Percentiles rank a stretch among this genome's conserved stretches.
Conservation (phyloP, 2,329 filamentous ascomycete species). For the Cordyceps javanica region DNA sequence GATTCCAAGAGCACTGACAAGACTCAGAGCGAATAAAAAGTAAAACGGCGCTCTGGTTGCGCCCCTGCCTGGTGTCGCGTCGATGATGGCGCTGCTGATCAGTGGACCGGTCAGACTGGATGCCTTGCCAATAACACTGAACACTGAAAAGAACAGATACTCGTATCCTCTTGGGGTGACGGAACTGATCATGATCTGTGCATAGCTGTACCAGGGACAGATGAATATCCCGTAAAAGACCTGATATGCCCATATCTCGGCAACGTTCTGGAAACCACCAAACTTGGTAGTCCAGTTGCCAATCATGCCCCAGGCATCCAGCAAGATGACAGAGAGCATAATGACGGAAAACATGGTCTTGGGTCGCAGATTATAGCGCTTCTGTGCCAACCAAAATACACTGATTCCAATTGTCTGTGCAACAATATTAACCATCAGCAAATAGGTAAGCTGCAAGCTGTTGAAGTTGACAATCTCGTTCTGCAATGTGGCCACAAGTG, state of each 20-base stretch:
- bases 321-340: conserved; percentile 53
- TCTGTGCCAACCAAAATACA: background rate
- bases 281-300: conserved; percentile 39
- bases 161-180: conserved; percentile 58
- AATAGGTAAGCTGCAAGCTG: conserved; percentile 37
- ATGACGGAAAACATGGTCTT: conserved; percentile 47
- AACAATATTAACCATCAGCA: background rate
- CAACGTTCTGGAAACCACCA: conserved; percentile 35
- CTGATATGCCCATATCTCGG: conserved; percentile 40
- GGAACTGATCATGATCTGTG: conserved; percentile 64
- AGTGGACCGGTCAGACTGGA: conserved; percentile 62
- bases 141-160: conserved; percentile 54
- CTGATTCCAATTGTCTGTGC: background rate
- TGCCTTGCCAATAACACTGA: conserved; percentile 59
- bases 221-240: conserved; percentile 59
- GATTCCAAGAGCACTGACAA: conserved; percentile 47
- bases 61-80: conserved; percentile 41
- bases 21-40: conserved; percentile 54
- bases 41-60: conserved; percentile 55
- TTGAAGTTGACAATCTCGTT: conserved; percentile 60
- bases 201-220: conserved; percentile 65
- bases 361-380: background rate
- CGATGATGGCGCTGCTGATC: conserved; percentile 62
- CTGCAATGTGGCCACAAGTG: conserved; percentile 59
- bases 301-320: conserved; percentile 44